Conservation (phyloP, 495 filamentous ascomycete genomes). For the Neurospora hispaniola region DNA sequence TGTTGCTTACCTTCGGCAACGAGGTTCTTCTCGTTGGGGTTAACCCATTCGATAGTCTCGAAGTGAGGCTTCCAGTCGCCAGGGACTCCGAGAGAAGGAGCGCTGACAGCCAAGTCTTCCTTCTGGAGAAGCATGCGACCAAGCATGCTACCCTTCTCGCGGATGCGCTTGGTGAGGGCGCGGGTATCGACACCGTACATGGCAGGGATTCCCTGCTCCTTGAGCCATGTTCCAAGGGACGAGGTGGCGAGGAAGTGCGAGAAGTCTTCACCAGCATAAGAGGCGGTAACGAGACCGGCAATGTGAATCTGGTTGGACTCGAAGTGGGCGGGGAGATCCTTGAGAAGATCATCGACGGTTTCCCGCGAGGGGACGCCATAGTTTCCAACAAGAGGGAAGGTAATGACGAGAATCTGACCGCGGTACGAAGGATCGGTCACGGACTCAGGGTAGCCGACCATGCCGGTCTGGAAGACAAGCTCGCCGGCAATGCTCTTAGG, state of each 20-base stretch:
- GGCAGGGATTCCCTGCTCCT: constrained; percentile 90
- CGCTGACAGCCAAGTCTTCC: constrained; percentile 27
- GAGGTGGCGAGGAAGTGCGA: constrained; percentile 86
- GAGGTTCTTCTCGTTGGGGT: constrained; percentile 86
- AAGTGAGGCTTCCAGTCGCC: constrained; percentile 55
- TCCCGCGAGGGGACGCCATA: constrained; percentile 89
- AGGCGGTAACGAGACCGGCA: constrained; percentile 76
- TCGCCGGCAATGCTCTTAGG: constrained; percentile 87
- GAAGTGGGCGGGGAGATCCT: constrained; percentile 80
- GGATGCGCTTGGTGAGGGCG: constrained; percentile 85
- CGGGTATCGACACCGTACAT: constrained; percentile 94
- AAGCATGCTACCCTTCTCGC: constrained; percentile 91
- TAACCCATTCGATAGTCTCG: constrained; percentile 73
- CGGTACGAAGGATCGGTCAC: constrained; percentile 98
- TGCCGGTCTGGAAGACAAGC: constrained; percentile 97
- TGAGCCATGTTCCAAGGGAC: constrained; percentile 87
- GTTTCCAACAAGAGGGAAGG: constrained; percentile 97
- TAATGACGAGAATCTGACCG: constrained; percentile 97
- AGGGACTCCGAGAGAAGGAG: constrained; percentile 13
- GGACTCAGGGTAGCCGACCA: constrained; percentile 98
- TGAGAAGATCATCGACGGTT: constrained; percentile 66
- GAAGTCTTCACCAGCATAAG: constrained; percentile 87
- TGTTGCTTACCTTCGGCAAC: constrained; percentile 75
- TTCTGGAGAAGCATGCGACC: constrained; percentile 76
- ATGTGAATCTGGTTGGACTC: constrained; percentile 88